Conservation (phyloP, 352 stramenopile species). For the Pythium apleroticum region DNA sequence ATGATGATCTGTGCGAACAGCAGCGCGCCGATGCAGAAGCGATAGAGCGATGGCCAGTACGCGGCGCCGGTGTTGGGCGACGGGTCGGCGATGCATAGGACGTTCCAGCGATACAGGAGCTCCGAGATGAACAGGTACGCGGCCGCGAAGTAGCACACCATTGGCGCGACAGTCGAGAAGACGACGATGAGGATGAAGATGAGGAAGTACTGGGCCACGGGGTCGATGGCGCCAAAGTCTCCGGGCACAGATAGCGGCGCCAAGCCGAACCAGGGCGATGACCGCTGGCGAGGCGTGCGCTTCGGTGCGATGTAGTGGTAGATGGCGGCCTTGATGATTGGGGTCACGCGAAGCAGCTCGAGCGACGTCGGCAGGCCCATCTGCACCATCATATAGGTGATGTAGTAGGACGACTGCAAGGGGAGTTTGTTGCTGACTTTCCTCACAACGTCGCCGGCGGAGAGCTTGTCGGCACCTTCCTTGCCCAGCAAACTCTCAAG, state of each 20-base stretch:
- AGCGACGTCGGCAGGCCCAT: constrained; percentile 64
- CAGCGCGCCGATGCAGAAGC: constrained; percentile 75
- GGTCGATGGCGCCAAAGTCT: constrained; percentile 56
- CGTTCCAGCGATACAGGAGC: constrained; percentile 71
- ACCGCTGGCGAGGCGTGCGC: constrained; percentile 72
- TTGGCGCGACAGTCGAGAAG: constrained; percentile 72
- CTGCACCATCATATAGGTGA: constrained; percentile 78
- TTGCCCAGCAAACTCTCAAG: constrained; percentile 67
- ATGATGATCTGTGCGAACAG: constrained; percentile 83
- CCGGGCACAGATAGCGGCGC: constrained; percentile 55
- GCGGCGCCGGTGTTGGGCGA: constrained; percentile 62
- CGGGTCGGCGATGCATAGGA: constrained; percentile 71
- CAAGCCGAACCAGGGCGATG: constrained; percentile 69
- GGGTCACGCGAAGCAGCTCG: constrained; percentile 67
- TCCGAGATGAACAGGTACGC: constrained; percentile 73
- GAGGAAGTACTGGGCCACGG: constrained; percentile 68
- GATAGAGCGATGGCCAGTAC: constrained; percentile 82
- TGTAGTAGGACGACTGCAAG: constrained; percentile 80
- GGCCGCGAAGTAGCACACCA: constrained; percentile 78
- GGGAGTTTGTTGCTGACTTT: constrained; percentile 65
- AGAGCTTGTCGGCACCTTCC: constrained; percentile 35
- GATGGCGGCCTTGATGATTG: constrained; percentile 74
- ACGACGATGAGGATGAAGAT: constrained; percentile 77
- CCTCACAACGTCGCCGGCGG: constrained; percentile 32
- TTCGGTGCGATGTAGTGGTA: constrained; percentile 78